Evolutionary conservation across 768 basidiomycete species (phyloP).

Genomic region (Thelephora aurantiotincta): DNA sequence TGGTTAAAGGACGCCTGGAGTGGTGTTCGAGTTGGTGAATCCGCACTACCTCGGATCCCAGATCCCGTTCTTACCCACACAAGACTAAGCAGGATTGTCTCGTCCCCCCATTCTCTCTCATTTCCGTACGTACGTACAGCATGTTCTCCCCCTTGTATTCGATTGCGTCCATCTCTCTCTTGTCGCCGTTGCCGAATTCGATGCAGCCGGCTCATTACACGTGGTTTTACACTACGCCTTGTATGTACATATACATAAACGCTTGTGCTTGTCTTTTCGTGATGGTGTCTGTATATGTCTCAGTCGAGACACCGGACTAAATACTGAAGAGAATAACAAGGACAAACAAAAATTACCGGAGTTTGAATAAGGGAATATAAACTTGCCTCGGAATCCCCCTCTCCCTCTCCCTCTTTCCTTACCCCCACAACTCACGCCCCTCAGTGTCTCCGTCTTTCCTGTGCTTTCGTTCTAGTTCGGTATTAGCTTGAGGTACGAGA

Average conservation of each 20-base stretch:
- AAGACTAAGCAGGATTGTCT: not conserved
- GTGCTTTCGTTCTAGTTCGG: slow-evolving; percentile 30
- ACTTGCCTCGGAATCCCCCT: slow-evolving; percentile 3
- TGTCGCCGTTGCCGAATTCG: not conserved
- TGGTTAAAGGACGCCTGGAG: slow-evolving; percentile 20
- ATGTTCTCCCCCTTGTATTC: not conserved
- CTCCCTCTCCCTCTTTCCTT: slow-evolving; percentile 20
- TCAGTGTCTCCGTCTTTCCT: slow-evolving; percentile 39
- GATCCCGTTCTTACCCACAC: not conserved
- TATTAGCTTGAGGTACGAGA: too few relatives aligned
- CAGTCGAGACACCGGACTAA: not conserved
- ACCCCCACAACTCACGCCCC: slow-evolving; percentile 31
- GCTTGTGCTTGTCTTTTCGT: not conserved
- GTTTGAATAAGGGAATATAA: not conserved
- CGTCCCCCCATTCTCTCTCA: not conserved
- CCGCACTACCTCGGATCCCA: not conserved
- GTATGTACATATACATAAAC: not conserved
- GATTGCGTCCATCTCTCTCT: not conserved
- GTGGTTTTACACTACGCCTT: not conserved
- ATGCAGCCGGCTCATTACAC: not conserved
- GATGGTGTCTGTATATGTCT: not conserved
- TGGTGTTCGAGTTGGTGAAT: not conserved
- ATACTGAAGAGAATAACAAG: not conserved
- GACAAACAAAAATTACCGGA: not conserved
- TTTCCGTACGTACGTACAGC: not conserved